Conservation (phyloP, 108 stramenopile genomes). For the Stephanodiscus minutulus region DNA sequence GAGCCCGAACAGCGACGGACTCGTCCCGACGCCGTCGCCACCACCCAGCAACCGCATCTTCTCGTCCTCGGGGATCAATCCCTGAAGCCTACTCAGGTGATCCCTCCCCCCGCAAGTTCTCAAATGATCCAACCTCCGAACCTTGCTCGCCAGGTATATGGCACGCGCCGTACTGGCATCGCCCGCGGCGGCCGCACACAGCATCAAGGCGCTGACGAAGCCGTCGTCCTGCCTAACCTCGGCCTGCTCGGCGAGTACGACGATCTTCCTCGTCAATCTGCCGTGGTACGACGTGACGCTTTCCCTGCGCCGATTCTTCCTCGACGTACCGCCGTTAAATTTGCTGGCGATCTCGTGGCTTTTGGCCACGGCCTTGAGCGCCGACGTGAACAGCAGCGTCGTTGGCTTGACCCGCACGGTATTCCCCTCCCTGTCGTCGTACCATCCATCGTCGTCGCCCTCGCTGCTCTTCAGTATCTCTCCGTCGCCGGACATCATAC, state of each 20-base stretch:
- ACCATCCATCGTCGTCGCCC: conserved; percentile 50
- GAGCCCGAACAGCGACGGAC: background rate
- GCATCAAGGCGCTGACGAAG: conserved; percentile 76
- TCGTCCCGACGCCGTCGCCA: background rate
- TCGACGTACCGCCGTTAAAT: conserved; percentile 69
- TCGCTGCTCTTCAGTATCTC: conserved; percentile 38
- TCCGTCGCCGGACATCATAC: conserved; percentile 5
- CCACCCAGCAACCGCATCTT: conserved; percentile 7
- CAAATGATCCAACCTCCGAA: conserved; percentile 74
- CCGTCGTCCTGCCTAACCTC: conserved; percentile 85
- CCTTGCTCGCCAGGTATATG: conserved; percentile 72
- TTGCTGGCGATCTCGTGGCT: conserved; percentile 75
- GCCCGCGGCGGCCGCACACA: conserved; percentile 81
- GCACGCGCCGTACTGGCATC: conserved; percentile 87
- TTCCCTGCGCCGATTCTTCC: conserved; percentile 65
- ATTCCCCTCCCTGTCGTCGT: conserved; percentile 46
- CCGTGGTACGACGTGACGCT: conserved; percentile 76
- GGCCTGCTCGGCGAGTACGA: conserved; percentile 76
- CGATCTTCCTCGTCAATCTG: conserved; percentile 71
- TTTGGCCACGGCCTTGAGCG: conserved; percentile 68
- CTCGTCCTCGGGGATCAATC: conserved; percentile 36
- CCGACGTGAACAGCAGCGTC: conserved; percentile 77
- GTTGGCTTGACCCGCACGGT: conserved; percentile 78
- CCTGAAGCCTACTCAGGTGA: conserved; percentile 54
- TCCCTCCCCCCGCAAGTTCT: conserved; percentile 71